Evolutionary conservation across 2,329 filamentous ascomycete species (phyloP), one percentile per base, ranked within the genome.

Genomic region (Emergomyces pasteurianus): DNA sequence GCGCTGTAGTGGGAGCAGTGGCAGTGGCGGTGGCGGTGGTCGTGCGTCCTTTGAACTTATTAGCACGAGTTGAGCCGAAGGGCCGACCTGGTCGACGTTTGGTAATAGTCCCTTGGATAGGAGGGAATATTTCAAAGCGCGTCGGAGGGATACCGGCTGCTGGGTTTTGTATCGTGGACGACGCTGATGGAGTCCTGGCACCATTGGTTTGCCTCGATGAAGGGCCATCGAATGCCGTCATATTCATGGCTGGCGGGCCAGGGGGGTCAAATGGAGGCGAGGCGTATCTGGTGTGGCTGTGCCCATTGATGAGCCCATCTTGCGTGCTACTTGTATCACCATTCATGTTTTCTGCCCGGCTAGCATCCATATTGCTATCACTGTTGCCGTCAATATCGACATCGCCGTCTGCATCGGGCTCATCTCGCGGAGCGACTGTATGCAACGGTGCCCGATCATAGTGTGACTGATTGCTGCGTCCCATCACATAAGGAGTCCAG

Each of bases 401-500:
- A 47, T 66, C 68, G 14, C 43, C n/a, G 68, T 59, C 65, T 50
- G 75, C 71, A 43, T 79, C 77, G 46, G 87, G 85, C 26, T 90
- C 91, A 63, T 95, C 91, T 42, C 92, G 85, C 5, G 88, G 90
- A 14, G 92, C 92, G 59, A 97, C 89, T 1, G 92, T 88, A 65
- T 90, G 92, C 60, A 97, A 78, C 6, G 89, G 89, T 6, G 86
- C 89, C 57, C 91, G 83, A 70, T 95, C 90, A 67, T 94, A 92
- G 68, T 90, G 89, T 3, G 87, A 87, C 42, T 88, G 84, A 66
- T 88, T 92, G 72, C 84, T 87, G 53, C 90, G 85, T 31, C 94
- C 92, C 91, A 96, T 97, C 49, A 97, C 86, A 72, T 96, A 99
- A 0, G 94, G 94, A 16, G 92, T 96, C 94, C 94, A 99, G 12